Evolutionary conservation across 2,329 filamentous ascomycete genomes (phyloP), one percentile per base, ranked within the genome.

Genomic region (Cladosporium oxysporum): DNA sequence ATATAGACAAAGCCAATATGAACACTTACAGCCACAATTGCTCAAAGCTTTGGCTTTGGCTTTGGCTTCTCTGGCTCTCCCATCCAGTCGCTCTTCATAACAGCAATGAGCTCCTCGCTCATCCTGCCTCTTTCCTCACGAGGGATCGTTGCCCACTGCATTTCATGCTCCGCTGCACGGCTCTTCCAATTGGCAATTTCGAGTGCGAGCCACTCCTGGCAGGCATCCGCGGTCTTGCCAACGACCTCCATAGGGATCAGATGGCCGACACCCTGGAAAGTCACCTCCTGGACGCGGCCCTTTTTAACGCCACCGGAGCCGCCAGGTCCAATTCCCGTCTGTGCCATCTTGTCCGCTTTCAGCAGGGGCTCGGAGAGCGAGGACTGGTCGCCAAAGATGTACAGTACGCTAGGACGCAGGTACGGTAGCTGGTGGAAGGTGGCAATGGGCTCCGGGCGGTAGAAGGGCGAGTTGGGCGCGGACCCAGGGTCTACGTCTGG

Each of bases 211-310:
- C 82, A 83, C 18, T 70, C 73, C 16, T 71, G 73, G 29, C 64
- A 66, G 7, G 77, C 75, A n/a, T 85, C 81, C 1, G 92, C 93
- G 68, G 89, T 90, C 72, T 86, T 82, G 2, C 73, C 80, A 18
- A 91, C 90, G 47, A 86, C 85, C 78, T 97, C 93, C 86, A 97
- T 91, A 0, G 93, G 90, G 31, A 97, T 86, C 50, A 97, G 78
- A 77, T 98, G 94, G 0, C 93, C 92, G 6, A 84, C 82, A 0
- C 84, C 84, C 31, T 89, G 79, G 8, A 95, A 78, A 18, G 87
- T 81, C 5, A 91, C 84, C 69, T 88, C 83, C 65, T 82, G 83
- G 2, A 97, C 93, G 55, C 87, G 82, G 0, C 90, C 91, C 14
- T 84, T 84, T n/a, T 79, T 77, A 4, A 76, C 81, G 58, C 90